These are phyloP conservation scores for Xylaria sp. DNA, from an alignment of 495 filamentous ascomycete species.

Conservation along the genomic window DNA sequence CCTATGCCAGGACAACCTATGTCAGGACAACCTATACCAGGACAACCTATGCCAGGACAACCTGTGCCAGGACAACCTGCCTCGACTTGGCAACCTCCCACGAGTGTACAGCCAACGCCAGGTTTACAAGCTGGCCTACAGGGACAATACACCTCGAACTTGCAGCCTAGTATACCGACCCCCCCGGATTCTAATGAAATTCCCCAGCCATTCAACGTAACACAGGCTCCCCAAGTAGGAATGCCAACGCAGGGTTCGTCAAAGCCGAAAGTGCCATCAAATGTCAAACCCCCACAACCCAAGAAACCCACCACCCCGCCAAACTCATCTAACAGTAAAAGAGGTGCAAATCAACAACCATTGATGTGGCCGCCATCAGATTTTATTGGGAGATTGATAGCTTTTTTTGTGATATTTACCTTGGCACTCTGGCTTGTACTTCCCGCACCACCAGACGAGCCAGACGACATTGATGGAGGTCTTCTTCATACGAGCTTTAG, in stretches of 20 bases:
- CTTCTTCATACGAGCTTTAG: not conserved
- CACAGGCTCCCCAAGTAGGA: not conserved
- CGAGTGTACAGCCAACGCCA: not conserved
- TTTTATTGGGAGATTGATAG: not conserved
- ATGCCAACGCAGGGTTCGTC: not conserved
- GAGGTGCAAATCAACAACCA: not conserved
- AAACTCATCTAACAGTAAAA: not conserved
- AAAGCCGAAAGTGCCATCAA: not conserved
- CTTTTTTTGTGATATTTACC: slow-evolving; percentile 1
- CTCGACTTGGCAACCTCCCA: not conserved
- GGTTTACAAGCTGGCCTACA: not conserved
- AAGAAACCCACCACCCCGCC: not conserved
- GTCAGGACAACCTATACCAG: not conserved
- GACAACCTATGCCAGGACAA: not conserved
- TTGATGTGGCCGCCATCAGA: not conserved
- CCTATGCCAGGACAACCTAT: not conserved
- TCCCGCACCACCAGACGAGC: not conserved
- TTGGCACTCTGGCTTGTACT: not conserved
- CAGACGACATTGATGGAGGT: not conserved
- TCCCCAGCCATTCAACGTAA: not conserved
- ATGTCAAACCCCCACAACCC: not conserved
- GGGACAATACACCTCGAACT: no score
- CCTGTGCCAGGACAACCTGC: not conserved
- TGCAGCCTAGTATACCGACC: not conserved
- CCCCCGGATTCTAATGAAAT: not conserved